phyloP scores from a whole-genome alignment of 768 basidiomycete genomes.

The Calocybe indica region DNA sequence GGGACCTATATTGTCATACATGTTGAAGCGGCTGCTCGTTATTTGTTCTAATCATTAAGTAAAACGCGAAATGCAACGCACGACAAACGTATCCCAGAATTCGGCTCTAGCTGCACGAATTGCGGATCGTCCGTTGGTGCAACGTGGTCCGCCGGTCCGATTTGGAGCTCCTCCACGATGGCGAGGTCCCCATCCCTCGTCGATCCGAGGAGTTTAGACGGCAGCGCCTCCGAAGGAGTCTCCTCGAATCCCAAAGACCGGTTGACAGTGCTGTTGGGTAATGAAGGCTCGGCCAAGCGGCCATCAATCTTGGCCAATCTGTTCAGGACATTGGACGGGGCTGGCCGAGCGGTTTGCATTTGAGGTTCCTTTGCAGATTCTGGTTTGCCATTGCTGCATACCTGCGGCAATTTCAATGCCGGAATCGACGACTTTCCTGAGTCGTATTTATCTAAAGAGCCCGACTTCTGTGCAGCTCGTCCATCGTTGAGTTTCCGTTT shows the following conservation, averaged over 20 bases:
- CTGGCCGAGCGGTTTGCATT: constrained; percentile 24
- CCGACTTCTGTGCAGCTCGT: not conserved
- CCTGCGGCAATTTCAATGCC: not conserved
- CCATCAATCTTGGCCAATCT: constrained; percentile 38
- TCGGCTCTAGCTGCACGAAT: constrained; percentile 82
- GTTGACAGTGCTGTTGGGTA: constrained; percentile 7
- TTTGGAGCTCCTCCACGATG: constrained; percentile 68
- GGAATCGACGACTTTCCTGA: constrained; percentile 3
- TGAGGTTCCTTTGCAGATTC: not conserved
- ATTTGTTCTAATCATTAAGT: not conserved
- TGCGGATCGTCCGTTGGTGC: constrained; percentile 66
- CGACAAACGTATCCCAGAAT: constrained; percentile 83
- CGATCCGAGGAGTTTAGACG: constrained; percentile 2
- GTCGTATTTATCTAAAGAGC: not conserved
- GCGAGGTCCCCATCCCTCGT: constrained; percentile 59
- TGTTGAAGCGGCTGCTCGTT: not conserved
- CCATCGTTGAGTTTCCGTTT: constrained; percentile 37
- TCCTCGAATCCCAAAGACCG: constrained; percentile 32
- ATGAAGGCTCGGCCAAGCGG: constrained; percentile 9
- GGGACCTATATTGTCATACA: constrained; percentile 45
- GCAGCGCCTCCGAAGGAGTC: constrained; percentile 16
- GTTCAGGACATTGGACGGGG: constrained; percentile 47
- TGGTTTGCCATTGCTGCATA: not conserved
- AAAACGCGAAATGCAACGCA: constrained; percentile 29
- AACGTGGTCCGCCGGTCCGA: constrained; percentile 74